Conservation (phyloP, 2,329 filamentous ascomycete genomes). For the Colletotrichum karsti region DNA sequence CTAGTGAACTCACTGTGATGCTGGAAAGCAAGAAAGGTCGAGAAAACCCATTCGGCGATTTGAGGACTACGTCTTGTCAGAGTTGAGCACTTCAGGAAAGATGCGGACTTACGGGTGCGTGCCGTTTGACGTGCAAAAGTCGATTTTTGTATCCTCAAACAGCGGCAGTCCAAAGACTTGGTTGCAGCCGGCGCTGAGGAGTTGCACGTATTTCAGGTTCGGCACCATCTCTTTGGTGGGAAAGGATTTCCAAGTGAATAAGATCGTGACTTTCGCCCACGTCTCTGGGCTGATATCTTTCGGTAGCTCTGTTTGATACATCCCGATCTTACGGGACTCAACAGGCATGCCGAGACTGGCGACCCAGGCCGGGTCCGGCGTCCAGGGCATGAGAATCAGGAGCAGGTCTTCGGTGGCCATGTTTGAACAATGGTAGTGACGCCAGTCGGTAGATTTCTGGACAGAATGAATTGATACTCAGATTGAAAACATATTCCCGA, state of each 20-base stretch:
- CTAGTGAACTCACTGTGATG: constrained; percentile 56
- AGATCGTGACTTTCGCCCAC: constrained; percentile 58
- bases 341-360: background rate
- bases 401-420: background rate
- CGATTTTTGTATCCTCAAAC: constrained; percentile 58
- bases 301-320: background rate
- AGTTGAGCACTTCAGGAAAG: background rate
- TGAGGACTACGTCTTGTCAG: constrained; percentile 52
- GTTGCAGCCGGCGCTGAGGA: constrained; percentile 63
- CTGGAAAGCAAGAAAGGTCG: constrained; percentile 58
- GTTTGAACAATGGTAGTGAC: background rate
- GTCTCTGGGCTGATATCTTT: background rate
- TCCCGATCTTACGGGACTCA: background rate
- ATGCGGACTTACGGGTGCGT: constrained; percentile 59
- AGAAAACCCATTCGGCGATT: constrained; percentile 65
- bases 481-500: no score
- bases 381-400: background rate
- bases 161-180: constrained; percentile 54
- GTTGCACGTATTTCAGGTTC: constrained; percentile 60
- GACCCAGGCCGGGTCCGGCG: background rate
- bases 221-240: constrained; percentile 53
- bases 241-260: constrained; percentile 52
- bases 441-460: no score
- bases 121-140: constrained; percentile 64
- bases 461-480: no score